Evolutionary conservation across 1,284 basidiomycete genomes (phyloP).

Genomic region (Sanghuangporus sanghuang): DNA sequence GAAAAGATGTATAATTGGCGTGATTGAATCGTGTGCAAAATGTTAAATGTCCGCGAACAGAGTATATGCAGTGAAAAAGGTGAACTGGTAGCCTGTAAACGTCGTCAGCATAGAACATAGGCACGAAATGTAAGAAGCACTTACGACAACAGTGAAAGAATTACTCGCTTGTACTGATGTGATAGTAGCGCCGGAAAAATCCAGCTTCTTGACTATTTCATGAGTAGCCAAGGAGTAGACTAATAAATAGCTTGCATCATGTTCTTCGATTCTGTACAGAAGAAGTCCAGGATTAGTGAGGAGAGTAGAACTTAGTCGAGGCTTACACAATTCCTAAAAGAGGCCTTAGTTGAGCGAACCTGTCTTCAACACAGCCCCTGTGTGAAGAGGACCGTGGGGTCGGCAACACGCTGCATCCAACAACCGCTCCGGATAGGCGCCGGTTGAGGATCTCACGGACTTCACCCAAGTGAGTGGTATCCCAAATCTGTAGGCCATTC

Average conservation of each 20-base stretch:
- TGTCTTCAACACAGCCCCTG: conserved; percentile 21
- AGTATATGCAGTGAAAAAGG: conserved; percentile 55
- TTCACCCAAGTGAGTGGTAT: conserved; percentile 51
- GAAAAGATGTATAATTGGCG: conserved; percentile 15
- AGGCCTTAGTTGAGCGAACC: conserved; percentile 34
- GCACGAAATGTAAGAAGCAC: conserved; percentile 25
- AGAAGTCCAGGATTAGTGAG: not conserved
- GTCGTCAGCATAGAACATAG: not conserved
- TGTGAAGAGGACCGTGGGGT: conserved; percentile 22
- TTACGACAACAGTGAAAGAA: conserved; percentile 53
- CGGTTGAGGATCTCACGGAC: conserved; percentile 50
- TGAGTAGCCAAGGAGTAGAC: conserved; percentile 61
- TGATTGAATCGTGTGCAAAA: conserved; percentile 41
- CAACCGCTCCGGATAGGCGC: conserved; percentile 33
- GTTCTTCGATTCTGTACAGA: conserved; percentile 22
- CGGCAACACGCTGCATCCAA: conserved; percentile 44
- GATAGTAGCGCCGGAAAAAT: conserved; percentile 34
- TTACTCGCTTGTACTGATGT: conserved; percentile 44
- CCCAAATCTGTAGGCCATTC: conserved; percentile 64
- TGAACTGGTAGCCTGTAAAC: conserved; percentile 46
- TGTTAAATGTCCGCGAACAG: conserved; percentile 47
- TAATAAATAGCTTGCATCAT: conserved; percentile 33
- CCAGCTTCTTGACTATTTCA: conserved; percentile 44
- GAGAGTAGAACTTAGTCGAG: conserved; percentile 2
- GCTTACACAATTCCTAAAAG: conserved; percentile 57